A percentile compares a stretch with the other conserved stretches of the same genome.
Evolutionary conservation across 1,284 basidiomycete genomes (phyloP).

Genomic region (Melampsora americana): DNA sequence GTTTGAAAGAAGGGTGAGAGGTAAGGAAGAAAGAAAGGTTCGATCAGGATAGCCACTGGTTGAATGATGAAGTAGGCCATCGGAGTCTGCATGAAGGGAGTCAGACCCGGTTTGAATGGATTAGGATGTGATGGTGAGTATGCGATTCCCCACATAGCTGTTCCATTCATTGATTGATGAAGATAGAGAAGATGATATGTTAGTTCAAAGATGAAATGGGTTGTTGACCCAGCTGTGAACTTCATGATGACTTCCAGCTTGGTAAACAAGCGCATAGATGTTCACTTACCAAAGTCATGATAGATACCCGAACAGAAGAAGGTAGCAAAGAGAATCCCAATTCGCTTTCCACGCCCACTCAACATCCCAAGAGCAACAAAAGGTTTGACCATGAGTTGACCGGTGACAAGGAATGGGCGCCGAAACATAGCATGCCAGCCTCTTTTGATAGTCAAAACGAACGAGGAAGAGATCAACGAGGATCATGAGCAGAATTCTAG

Average conservation of each 20-base stretch:
- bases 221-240: no score
- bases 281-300: neutral
- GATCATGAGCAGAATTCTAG: no score
- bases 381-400: neutral
- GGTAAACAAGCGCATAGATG: neutral
- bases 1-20: neutral
- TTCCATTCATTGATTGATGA: no score
- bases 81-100: neutral
- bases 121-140: neutral
- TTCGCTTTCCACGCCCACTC: neutral
- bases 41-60: neutral
- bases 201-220: no score
- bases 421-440: neutral
- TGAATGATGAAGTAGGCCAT: neutral
- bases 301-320: neutral
- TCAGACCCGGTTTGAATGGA: neutral
- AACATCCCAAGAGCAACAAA: neutral
- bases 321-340: neutral
- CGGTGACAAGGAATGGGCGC: neutral
- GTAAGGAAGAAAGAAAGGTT: neutral
- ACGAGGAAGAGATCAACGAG: no score
- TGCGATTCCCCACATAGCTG: constrained; percentile 1
- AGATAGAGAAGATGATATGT: no score
- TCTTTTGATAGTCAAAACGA: no score
- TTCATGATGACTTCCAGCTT: neutral